These are phyloP conservation scores for Neolentinus lepideus DNA, from an alignment of 1,284 basidiomycete species.

Conservation along the genomic window DNA sequence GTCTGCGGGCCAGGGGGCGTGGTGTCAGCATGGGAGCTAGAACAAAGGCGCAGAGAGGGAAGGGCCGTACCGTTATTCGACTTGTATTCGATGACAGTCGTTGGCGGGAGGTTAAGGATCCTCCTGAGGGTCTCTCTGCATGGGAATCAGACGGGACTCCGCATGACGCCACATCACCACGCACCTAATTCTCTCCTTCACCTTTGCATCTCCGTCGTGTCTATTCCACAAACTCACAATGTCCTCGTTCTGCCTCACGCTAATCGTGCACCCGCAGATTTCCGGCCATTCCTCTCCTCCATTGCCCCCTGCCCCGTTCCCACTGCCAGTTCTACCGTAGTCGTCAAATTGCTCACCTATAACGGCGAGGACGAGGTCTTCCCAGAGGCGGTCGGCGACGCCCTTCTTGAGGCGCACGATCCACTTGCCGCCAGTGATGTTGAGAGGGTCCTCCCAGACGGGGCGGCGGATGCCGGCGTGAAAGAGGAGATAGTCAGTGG, in stretches of 20 bases:
- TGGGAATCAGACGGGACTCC: background rate
- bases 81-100: constrained; percentile 79
- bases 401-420: constrained; percentile 82
- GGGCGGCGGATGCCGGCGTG: constrained; percentile 75
- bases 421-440: constrained; percentile 88
- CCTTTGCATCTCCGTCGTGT: constrained; percentile 55
- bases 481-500: constrained; percentile 83
- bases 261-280: constrained; percentile 81
- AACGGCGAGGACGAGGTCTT: constrained; percentile 71
- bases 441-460: constrained; percentile 88
- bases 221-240: constrained; percentile 79
- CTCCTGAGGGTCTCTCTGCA: constrained; percentile 60
- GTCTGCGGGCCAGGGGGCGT: constrained; percentile 40
- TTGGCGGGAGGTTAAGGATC: constrained; percentile 60
- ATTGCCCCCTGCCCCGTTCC: too few species aligned
- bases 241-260: constrained; percentile 77
- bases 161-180: constrained; percentile 16
- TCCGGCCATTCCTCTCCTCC: too few species aligned
- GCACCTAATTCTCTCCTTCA: constrained; percentile 68
- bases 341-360: constrained; percentile 76
- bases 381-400: constrained; percentile 76
- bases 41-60: background rate
- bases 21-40: background rate
- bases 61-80: constrained; percentile 74
- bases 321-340: constrained; percentile 27